Evolutionary conservation across 768 basidiomycete species (phyloP).

Genomic region (Clavulina sp.): DNA sequence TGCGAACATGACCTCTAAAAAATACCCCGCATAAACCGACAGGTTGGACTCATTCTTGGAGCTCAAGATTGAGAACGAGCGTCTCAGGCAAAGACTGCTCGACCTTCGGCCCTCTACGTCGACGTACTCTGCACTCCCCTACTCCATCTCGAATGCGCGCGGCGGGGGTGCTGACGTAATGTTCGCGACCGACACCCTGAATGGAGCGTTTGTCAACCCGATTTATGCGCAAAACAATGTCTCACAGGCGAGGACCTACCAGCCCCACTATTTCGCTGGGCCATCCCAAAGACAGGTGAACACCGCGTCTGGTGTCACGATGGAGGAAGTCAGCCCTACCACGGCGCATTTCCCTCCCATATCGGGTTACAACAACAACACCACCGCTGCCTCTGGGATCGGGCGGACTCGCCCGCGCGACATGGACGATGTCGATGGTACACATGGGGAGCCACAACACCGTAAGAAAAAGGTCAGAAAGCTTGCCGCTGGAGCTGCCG

Average conservation of each 20-base stretch:
- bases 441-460: background rate
- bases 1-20: background rate
- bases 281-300: no score
- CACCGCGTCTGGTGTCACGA: no score
- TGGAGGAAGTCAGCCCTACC: background rate
- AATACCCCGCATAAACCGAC: background rate
- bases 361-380: no score
- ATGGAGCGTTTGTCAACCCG: constrained; percentile 2
- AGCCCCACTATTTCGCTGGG: no score
- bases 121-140: background rate
- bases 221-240: no score
- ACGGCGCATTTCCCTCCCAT: background rate
- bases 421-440: background rate
- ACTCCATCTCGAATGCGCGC: constrained; percentile 1
- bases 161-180: background rate
- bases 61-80: constrained; percentile 76
- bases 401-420: background rate
- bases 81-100: constrained; percentile 38
- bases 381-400: no score
- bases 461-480: constrained; percentile 2
- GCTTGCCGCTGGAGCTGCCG: background rate
- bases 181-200: background rate
- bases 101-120: constrained; percentile 1
- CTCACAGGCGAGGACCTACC: no score
- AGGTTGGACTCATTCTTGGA: constrained; percentile 38